Evolutionary conservation across 257 asterid genomes (phyloP).

Genomic region (Solanum arcanum): DNA sequence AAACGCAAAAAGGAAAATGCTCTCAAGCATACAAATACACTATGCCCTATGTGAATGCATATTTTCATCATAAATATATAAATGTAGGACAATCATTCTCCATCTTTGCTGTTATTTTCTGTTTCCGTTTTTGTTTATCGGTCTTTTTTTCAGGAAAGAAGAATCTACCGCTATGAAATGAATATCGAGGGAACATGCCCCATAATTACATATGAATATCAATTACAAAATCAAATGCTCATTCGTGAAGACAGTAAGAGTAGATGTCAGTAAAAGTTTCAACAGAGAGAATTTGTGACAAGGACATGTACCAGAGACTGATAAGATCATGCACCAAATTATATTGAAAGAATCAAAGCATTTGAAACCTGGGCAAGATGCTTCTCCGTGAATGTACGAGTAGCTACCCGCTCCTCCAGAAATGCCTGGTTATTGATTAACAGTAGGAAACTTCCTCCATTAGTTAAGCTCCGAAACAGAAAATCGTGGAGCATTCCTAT

Average conservation of each 20-base stretch:
- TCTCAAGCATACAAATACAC: not conserved
- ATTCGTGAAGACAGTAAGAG: not conserved
- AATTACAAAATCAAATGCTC: not conserved
- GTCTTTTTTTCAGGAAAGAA: no score
- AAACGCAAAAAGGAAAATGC: not conserved
- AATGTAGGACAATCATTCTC: not conserved
- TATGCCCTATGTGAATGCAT: not conserved
- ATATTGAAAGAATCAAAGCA: not conserved
- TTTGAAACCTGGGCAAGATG: slow-evolving; percentile 58
- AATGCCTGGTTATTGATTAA: slow-evolving; percentile 58
- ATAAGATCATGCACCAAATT: not conserved
- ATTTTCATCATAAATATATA: not conserved
- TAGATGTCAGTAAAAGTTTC: not conserved
- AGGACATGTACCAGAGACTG: not conserved
- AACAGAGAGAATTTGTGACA: not conserved
- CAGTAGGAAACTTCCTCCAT: not conserved
- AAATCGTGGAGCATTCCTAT: not conserved
- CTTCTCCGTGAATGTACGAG: slow-evolving; percentile 53
- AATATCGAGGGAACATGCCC: no score
- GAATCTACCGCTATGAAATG: no score
- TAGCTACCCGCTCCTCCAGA: slow-evolving; percentile 91
- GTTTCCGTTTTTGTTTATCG: not conserved
- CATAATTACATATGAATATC: not conserved
- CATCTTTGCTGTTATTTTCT: not conserved
- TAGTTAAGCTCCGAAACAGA: not conserved